Evolutionary conservation across 164 flowering plant genomes (phyloP), one percentile per base, ranked within the genome.

Genomic region (Sextonia rubra): DNA sequence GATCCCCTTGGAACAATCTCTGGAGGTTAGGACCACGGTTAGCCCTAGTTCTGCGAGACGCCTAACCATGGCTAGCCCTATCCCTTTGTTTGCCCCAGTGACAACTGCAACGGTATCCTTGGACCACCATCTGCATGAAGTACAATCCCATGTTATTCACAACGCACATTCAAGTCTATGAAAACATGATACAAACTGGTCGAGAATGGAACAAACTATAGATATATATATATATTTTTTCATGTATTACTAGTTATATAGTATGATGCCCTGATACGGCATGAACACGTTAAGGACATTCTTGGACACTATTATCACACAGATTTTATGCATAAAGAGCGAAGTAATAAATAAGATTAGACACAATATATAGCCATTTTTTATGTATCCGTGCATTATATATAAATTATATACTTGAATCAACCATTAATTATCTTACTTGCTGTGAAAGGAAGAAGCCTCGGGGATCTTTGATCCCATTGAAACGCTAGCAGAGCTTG

Each of bases 61-160:
- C 82, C 83, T 90, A 69, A 85, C 98, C 0, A 91, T 30, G 0
- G 86, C 87, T 62, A 79, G 89, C 14, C 98, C 98, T 3, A 93
- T 93, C 63, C 98, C 97, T 69, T 83, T 89, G 81, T 93, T 93
- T 11, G 86, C 95, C 37, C 98, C 98, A 0, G 97, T 93, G 27
- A 93, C 94, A 0, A 91, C 82, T 0, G 88, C 97, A 5, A 85
- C 80, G 11, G 90, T 91, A 3, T 88, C 84, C 77, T 79, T 71
- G 0, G 87, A 80, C 98, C 98, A 93, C 98, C 98, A 93, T 64
- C 94, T 86, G 71, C 79, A 68, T 86, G 71, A 77, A 68, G 30
- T 22, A 3, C 9, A 3, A 52, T 4, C 58, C 20, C 5, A 52
- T 18, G 58, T 52, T 15, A 52, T 52, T 18, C 4, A 17, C 58